Base-by-base conservation (phyloP, 352 stramenopile species). In the Phytophthora palmivora region DNA sequence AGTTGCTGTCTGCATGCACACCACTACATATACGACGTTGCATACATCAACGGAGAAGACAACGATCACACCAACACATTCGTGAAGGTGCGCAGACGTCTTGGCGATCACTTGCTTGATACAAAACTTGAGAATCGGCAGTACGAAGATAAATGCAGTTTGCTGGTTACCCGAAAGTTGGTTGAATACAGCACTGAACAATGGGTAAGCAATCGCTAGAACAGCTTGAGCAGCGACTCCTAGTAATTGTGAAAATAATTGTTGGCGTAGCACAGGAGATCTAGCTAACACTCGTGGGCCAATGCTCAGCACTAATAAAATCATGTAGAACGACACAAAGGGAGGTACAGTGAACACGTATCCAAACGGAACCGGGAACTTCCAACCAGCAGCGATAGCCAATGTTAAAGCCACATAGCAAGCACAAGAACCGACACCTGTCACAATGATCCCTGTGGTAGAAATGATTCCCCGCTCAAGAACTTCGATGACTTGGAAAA, bases 21-120 rank as follows among this genome's bases (percentile, higher is more conserved):
- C 56, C 0, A 50, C 41, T 7, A 61, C 21, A 45, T 74, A 78
- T 0, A 78, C 21, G 15, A 69, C 37, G 37, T 74, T 73, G 45
- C 63, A 77, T 1, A 77, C 50, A 16, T 77, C 69, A 14, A 74
- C 69, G 0, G 66, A 63, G 11, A 74, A 61, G 11, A 78, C 53
- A 3, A 63, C 50, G 0, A 42, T 64, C 28, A 53, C 21, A 1
- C 63, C 48, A 8, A 76, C 18, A 16, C 52, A 53, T 22, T 76
- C 68, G 6, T 71, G 32, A 21, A 70, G 51, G 21, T 64, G 50
- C 5, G 37, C 7, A 0, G 47, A 56, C 15, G 30, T 46, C 6
- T 46, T 56, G 1, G 63, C 68, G 2, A 68, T 46, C 1, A 64
- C 11, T 18, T 73, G 52, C 15, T 70, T 67, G 19, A 69, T 54